Evolutionary conservation across 768 basidiomycete species (phyloP).

Genomic region (Russula brevipes): DNA sequence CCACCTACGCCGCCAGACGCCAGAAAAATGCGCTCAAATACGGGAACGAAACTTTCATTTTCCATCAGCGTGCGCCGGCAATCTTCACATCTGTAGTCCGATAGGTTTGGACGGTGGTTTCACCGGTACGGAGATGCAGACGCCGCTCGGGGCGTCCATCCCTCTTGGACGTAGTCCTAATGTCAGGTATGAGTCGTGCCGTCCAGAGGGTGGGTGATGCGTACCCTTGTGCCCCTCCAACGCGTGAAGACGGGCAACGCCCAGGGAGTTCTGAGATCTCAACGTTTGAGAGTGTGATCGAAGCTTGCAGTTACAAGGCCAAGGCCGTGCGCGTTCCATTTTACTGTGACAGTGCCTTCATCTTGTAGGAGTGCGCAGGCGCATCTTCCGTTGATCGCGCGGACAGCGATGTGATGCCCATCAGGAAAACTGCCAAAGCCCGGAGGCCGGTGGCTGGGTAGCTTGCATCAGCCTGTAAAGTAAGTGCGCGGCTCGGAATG

Average conservation of each 20-base stretch:
- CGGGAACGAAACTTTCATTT: not conserved
- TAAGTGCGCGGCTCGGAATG: not conserved
- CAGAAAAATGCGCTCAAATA: not conserved
- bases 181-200: not conserved
- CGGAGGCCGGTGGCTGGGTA: not conserved
- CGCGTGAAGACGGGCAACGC: not conserved
- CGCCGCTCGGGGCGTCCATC: not conserved
- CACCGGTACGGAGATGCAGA: not conserved
- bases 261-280: not conserved
- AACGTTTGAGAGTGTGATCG: not conserved
- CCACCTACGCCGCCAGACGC: not conserved
- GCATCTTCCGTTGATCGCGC: not conserved
- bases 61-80: not conserved
- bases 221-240: not conserved
- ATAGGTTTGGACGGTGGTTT: not conserved
- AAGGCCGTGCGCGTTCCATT: not conserved
- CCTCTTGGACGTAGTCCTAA: not conserved
- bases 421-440: not conserved
- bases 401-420: not conserved
- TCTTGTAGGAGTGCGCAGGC: not conserved
- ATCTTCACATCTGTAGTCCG: not conserved
- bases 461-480: not conserved
- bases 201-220: not conserved
- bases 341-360: not conserved
- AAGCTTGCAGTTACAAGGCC: not conserved